Evolutionary conservation across 495 filamentous ascomycete species (phyloP).

Genomic region (Aspergillus bridgeri): DNA sequence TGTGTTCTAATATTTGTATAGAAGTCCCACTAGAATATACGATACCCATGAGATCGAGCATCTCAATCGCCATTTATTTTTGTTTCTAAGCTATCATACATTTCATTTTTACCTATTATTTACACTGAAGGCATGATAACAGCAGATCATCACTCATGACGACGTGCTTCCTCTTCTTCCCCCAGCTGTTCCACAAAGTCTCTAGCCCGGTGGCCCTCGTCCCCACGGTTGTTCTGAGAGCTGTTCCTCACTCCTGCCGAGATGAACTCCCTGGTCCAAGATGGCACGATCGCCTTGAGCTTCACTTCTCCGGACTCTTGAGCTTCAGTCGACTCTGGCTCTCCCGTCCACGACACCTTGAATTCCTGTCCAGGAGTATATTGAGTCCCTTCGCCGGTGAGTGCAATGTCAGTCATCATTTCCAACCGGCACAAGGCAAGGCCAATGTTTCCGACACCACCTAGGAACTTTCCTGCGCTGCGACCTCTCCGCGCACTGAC

Average conservation of each 20-base stretch:
- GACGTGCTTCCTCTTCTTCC: slow-evolving; percentile 36
- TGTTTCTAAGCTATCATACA: slow-evolving; percentile 16
- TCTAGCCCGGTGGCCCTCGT: slow-evolving; percentile 32
- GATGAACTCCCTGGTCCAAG: slow-evolving; percentile 59
- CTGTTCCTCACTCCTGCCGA: slow-evolving; percentile 26
- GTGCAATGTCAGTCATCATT: slow-evolving; percentile 72
- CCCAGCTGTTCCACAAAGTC: slow-evolving; percentile 40
- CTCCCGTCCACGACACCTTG: slow-evolving; percentile 44
- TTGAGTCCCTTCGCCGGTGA: slow-evolving; percentile 59
- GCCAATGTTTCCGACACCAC: slow-evolving; percentile 77
- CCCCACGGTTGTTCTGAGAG: slow-evolving; percentile 17
- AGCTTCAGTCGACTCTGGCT: slow-evolving; percentile 43
- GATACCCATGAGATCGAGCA: slow-evolving; percentile 22
- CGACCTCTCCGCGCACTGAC: slow-evolving; percentile 53
- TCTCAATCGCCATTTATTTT: not conserved
- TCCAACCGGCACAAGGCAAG: slow-evolving; percentile 86
- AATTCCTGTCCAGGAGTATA: slow-evolving; percentile 54
- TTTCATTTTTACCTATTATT: slow-evolving; percentile 13
- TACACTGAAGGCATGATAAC: slow-evolving; percentile 20
- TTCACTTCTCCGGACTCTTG: slow-evolving; percentile 46
- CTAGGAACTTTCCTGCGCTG: slow-evolving; percentile 73
- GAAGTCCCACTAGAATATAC: slow-evolving; percentile 4
- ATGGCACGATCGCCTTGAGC: slow-evolving; percentile 83
- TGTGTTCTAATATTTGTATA: not conserved
- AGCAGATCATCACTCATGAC: slow-evolving; percentile 18